Evolutionary conservation across 129 eudicot genomes (phyloP), one percentile per base, ranked within the genome.

Genomic region (Helichrysum umbraculigerum): DNA sequence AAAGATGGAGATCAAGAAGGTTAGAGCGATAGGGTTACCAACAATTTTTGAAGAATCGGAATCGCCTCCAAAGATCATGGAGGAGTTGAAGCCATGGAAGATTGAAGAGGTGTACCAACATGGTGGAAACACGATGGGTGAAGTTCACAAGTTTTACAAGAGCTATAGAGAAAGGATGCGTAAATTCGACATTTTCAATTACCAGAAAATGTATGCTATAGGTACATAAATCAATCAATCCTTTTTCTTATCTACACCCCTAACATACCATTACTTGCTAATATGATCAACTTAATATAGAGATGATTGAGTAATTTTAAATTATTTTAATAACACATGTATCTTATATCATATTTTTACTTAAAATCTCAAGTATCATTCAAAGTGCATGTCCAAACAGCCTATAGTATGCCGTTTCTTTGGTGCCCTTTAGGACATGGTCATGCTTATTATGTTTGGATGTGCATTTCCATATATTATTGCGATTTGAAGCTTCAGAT

Each of bases 201-300:
- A 87, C 89, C 99, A 95, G 88, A 95, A 95, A 89, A 91, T 89
- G 97, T 91, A 94, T 81, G 89, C 98, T 78, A 86, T 95, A 84
- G 99, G 99, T 94, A 82, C 65, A 42, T 66, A 74, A 19, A 35
- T 3, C 7, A 17, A 21, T 72, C 28, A 6, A 12, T 19, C 79
- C 90, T 81, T 21, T 41, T 47, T 65, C 32, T 16, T 30, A 42
- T 33, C 21, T 74, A 16, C 60, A 5, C 17, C 8, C 60, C 60
- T 54, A 17, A 22, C 60, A 54, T 54, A 54, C 60, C 9, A 54
- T 54, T 54, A n/a, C 60, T 54, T 54, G 9, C 59, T 17, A 52
- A 52, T 17, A 4, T 52, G 59, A 52, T 54, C 60, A 54, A 17
- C 8, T 17, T 2, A 16, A 41, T 41, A 41, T 9, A 41, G 47